phyloP scores from a whole-genome alignment of 805 yeast genomes.

The Wickerhamiella galacta region DNA sequence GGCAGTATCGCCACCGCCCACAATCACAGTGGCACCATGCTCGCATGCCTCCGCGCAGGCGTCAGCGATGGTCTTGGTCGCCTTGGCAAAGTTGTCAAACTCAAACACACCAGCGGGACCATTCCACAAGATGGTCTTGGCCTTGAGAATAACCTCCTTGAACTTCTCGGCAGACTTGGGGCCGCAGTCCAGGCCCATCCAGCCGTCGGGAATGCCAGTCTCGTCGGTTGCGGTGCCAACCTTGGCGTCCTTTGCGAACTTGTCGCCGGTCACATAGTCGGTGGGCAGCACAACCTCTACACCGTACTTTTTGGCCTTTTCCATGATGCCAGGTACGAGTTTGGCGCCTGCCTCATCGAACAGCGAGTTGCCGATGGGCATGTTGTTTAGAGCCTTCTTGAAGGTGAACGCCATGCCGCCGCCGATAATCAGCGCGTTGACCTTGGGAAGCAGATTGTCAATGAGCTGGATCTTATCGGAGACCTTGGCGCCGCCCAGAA shows the following conservation, averaged over 20 bases:
- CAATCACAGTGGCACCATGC: conserved; percentile 85
- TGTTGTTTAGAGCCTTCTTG: conserved; percentile 77
- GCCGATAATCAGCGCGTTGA: conserved; percentile 83
- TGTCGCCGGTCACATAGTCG: conserved; percentile 92
- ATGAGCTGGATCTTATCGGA: conserved; percentile 97
- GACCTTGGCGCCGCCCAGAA: conserved; percentile 98
- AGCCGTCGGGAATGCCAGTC: conserved; percentile 85
- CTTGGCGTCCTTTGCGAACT: conserved; percentile 81
- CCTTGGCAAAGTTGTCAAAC: conserved; percentile 78
- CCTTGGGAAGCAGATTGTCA: conserved; percentile 87
- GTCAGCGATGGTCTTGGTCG: conserved; percentile 81
- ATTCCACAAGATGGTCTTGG: conserved; percentile 98
- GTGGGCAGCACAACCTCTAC: conserved; percentile 90
- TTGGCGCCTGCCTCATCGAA: conserved; percentile 90
- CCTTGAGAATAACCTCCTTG: conserved; percentile 67
- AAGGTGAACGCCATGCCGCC: conserved; percentile 99
- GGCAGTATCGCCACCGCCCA: conserved; percentile 99
- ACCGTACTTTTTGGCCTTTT: conserved; percentile 89
- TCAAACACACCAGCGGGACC: conserved; percentile 99
- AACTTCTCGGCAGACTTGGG: conserved; percentile 72
- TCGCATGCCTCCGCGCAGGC: conserved; percentile 76
- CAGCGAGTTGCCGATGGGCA: conserved; percentile 82
- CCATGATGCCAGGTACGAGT: conserved; percentile 80
- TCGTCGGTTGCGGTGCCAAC: conserved; percentile 70
- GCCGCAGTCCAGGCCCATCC: conserved; percentile 95